Conservation (phyloP, 2,329 filamentous ascomycete genomes). For the Geosmithia putterillii region DNA sequence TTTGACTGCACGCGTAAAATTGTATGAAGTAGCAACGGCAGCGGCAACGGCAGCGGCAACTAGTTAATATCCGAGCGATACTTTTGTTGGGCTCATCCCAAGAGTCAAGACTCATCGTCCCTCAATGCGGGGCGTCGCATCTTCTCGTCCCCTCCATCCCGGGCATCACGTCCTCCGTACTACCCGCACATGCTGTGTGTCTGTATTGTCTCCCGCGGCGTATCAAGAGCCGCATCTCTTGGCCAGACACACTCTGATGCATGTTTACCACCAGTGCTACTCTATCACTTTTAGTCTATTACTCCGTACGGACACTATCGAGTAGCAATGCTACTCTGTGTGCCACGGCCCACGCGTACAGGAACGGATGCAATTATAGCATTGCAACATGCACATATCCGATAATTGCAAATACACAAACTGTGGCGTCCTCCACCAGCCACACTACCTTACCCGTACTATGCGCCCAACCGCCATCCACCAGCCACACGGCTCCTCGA, state of each 20-base stretch:
- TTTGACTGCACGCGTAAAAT: neutral
- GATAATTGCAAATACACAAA: neutral
- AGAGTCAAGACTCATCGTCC: neutral
- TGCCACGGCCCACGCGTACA: no score
- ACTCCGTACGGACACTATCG: no score
- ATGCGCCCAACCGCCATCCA: neutral
- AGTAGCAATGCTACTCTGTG: no score
- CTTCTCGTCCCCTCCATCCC: neutral
- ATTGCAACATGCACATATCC: neutral
- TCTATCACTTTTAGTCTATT: no score
- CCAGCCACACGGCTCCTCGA: neutral
- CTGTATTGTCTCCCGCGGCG: no score
- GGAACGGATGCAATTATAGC: no score
- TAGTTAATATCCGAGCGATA: no score
- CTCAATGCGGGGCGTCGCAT: neutral
- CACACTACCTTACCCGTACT: neutral
- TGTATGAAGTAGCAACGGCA: no score
- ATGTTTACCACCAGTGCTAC: no score
- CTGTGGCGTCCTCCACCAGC: neutral
- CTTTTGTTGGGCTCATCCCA: neutral
- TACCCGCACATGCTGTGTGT: no score
- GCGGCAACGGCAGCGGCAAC: no score
- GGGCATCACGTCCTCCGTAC: neutral
- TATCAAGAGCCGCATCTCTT: no score
- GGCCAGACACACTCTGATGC: neutral